Percentiles rank a stretch among this genome's conserved stretches.
Conservation (phyloP, 257 asterid species). For the Primulina tabacum region DNA sequence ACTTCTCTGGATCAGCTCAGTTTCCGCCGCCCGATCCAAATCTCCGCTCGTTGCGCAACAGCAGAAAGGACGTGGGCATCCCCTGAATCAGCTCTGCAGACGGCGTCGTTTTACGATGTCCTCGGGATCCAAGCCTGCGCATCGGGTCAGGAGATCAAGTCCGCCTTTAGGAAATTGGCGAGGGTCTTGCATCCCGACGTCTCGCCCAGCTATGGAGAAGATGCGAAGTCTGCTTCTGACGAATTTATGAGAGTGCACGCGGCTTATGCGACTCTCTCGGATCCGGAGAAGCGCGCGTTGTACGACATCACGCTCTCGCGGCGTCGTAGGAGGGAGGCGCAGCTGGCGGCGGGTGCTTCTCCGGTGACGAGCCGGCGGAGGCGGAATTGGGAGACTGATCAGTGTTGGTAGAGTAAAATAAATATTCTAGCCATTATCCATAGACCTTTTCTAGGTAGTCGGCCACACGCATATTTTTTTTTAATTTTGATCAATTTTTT, state of each 20-base stretch:
- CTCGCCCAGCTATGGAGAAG: not conserved
- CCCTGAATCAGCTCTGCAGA: not conserved
- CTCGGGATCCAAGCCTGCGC: constrained; percentile 32
- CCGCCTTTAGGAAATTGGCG: constrained; percentile 35
- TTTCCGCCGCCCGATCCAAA: constrained; percentile 11
- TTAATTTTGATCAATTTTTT: too few relatives aligned
- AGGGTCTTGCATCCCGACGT: constrained; percentile 33
- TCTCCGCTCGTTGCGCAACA: constrained; percentile 27
- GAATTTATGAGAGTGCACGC: constrained; percentile 34
- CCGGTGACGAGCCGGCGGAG: not conserved
- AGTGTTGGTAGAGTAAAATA: not conserved
- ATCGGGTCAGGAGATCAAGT: constrained; percentile 28
- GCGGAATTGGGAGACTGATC: constrained; percentile 18
- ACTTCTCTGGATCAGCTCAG: not conserved
- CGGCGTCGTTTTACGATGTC: constrained; percentile 28
- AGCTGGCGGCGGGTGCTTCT: not conserved
- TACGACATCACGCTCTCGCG: constrained; percentile 29
- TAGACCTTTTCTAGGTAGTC: not conserved
- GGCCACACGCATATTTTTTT: too few relatives aligned
- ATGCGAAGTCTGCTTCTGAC: constrained; percentile 21
- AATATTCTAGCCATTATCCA: too few relatives aligned
- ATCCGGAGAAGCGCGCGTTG: constrained; percentile 33
- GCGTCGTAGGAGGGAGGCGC: not conserved
- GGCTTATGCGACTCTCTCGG: constrained; percentile 39
- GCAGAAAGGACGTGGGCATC: constrained; percentile 20